Evolutionary conservation across 352 stramenopile genomes (phyloP).

Genomic region (Thraustochytrium sp.): DNA sequence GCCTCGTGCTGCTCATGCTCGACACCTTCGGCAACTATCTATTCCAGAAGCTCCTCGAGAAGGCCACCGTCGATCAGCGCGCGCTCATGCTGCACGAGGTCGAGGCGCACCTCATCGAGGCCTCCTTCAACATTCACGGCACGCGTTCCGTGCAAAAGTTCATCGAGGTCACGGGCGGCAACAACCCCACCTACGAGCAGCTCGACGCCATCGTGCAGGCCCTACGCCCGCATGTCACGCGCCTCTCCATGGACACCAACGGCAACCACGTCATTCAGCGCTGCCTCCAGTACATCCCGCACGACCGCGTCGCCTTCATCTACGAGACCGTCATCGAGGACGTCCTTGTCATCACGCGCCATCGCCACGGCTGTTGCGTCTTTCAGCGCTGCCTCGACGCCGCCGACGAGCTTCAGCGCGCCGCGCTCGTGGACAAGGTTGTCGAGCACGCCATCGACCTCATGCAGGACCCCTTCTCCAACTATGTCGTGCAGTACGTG

Average conservation of each 20-base stretch:
- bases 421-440: constrained; percentile 87
- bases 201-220: constrained; percentile 86
- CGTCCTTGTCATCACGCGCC: constrained; percentile 88
- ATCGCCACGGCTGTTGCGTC: constrained; percentile 94
- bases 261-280: constrained; percentile 96
- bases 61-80: constrained; percentile 77
- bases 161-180: constrained; percentile 84
- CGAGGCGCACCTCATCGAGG: constrained; percentile 79
- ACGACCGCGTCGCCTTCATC: constrained; percentile 90
- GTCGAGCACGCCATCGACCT: constrained; percentile 92
- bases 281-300: constrained; percentile 85
- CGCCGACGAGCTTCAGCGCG: constrained; percentile 69
- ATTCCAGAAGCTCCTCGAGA: constrained; percentile 97
- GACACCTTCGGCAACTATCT: constrained; percentile 98
- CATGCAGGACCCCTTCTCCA: constrained; percentile 82
- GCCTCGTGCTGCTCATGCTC: constrained; percentile 95
- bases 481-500: constrained; percentile 85
- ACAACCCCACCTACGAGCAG: constrained; percentile 57
- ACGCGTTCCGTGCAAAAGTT: constrained; percentile 97
- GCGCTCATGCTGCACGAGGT: constrained; percentile 70
- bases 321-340: constrained; percentile 91
- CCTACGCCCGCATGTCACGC: constrained; percentile 84
- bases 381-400: constrained; percentile 91
- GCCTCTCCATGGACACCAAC: constrained; percentile 93
- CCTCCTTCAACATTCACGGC: constrained; percentile 93